A percentile compares a stretch with the other conserved stretches of the same genome.
phyloP scores from a whole-genome alignment of 2,329 filamentous ascomycete genomes.

The Hymenoscyphus albidus region DNA sequence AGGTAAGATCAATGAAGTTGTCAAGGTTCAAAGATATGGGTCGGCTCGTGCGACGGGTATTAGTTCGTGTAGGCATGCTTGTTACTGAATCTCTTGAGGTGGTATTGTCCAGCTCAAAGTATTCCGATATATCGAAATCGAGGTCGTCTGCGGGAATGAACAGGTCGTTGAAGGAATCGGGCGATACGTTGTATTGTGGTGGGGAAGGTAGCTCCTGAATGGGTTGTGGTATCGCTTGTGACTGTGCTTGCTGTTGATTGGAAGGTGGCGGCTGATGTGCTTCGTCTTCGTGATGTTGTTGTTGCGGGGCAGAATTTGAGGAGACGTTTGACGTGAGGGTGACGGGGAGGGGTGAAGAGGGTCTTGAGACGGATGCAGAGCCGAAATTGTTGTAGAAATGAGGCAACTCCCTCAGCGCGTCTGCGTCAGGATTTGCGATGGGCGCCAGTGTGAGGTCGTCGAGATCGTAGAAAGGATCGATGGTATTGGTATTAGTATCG shows the following conservation, averaged over 20 bases:
- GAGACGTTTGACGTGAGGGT: slow-evolving; percentile 2
- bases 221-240: slow-evolving; percentile 3
- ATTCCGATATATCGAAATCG: slow-evolving; percentile 4
- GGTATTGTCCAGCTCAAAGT: neutral
- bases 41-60: slow-evolving; percentile 17
- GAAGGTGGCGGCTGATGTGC: slow-evolving; percentile 18
- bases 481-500: neutral
- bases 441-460: neutral
- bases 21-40: slow-evolving; percentile 4
- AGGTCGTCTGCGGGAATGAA: slow-evolving; percentile 12
- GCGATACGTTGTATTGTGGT: slow-evolving; percentile 19
- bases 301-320: neutral
- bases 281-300: neutral
- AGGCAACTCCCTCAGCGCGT: slow-evolving; percentile 9
- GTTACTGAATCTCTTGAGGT: slow-evolving; percentile 1
- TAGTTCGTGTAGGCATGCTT: slow-evolving; percentile 7
- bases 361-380: slow-evolving; percentile 7
- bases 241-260: slow-evolving; percentile 22
- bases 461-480: neutral
- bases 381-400: slow-evolving; percentile 12
- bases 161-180: slow-evolving; percentile 21
- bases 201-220: neutral
- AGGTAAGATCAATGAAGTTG: slow-evolving; percentile 27
- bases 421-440: neutral
- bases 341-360: slow-evolving; percentile 11